Evolutionary conservation across 352 stramenopile species (phyloP).

Genomic region (Pythium aquatile): DNA sequence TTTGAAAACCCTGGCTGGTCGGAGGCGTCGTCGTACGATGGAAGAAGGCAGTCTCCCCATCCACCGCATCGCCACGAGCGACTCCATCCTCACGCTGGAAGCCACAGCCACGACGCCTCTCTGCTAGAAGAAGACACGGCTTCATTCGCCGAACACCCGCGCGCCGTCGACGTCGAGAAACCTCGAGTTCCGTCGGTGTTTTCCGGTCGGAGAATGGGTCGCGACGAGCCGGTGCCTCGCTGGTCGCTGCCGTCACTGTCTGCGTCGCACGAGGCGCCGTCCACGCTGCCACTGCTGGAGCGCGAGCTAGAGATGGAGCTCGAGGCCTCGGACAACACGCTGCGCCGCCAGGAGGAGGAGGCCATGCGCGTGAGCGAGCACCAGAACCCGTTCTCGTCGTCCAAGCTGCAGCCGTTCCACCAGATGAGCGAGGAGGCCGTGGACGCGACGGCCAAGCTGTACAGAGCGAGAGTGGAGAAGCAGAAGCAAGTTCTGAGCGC

Average conservation of each 20-base stretch:
- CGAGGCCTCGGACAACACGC: constrained; percentile 18
- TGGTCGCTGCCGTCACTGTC: background rate
- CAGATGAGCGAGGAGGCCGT: constrained; percentile 24
- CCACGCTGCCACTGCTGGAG: constrained; percentile 11
- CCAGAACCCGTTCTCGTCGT: constrained; percentile 26
- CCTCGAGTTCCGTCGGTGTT: too few species aligned
- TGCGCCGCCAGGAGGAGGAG: constrained; percentile 21
- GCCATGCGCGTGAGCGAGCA: constrained; percentile 27
- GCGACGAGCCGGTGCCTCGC: background rate
- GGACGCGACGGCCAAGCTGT: constrained; percentile 11
- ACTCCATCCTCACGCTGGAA: background rate
- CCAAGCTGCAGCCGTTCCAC: constrained; percentile 28
- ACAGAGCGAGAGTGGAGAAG: constrained; percentile 3
- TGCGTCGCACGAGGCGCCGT: background rate
- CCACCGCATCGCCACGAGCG: constrained; percentile 2
- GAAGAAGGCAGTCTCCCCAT: constrained; percentile 3
- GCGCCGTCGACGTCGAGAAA: background rate
- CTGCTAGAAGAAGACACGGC: background rate
- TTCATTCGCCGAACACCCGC: constrained; percentile 1
- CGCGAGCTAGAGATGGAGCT: constrained; percentile 27
- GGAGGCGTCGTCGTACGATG: background rate
- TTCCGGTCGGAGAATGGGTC: background rate
- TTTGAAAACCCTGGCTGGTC: background rate
- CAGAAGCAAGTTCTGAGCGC: constrained; percentile 7
- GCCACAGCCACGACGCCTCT: background rate